Evolutionary conservation across 371 early-diverging fungal species (phyloP).

Genomic region (Rhizopus stolonifer): DNA sequence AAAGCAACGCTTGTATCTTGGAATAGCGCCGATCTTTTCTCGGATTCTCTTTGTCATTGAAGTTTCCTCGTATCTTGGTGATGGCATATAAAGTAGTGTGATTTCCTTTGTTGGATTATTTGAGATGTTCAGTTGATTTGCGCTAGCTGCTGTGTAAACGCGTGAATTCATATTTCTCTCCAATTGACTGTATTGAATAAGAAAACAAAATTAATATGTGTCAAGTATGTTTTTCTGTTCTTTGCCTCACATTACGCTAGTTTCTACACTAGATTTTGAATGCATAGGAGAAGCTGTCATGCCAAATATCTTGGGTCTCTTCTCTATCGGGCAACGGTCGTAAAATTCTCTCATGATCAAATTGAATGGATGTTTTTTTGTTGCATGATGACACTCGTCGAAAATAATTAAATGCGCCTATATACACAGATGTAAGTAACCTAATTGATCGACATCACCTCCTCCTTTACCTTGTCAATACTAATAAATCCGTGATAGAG

Average conservation of each 20-base stretch:
- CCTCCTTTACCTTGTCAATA: conserved; percentile 68
- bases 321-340: conserved; percentile 39
- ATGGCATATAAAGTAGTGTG: conserved; percentile 45
- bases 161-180: conserved; percentile 66
- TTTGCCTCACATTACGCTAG: conserved; percentile 40
- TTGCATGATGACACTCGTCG: conserved; percentile 93
- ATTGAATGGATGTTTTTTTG: conserved; percentile 80
- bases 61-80: conserved; percentile 42
- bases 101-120: conserved; percentile 55
- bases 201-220: background rate
- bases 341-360: conserved; percentile 87
- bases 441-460: too few species aligned
- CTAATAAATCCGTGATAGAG: conserved; percentile 69
- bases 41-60: conserved; percentile 39
- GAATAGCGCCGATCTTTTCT: conserved; percentile 33
- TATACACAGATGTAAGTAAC: too few species aligned
- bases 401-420: conserved; percentile 81
- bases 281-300: conserved; percentile 92
- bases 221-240: too few species aligned
- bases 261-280: conserved; percentile 40
- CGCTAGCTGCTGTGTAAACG: conserved; percentile 62
- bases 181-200: conserved; percentile 46
- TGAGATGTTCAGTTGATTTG: conserved; percentile 26
- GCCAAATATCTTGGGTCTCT: conserved; percentile 84
- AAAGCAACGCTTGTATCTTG: conserved; percentile 42